Evolutionary conservation across 2,329 filamentous ascomycete genomes (phyloP).

Genomic region (Zasmidium cellare): DNA sequence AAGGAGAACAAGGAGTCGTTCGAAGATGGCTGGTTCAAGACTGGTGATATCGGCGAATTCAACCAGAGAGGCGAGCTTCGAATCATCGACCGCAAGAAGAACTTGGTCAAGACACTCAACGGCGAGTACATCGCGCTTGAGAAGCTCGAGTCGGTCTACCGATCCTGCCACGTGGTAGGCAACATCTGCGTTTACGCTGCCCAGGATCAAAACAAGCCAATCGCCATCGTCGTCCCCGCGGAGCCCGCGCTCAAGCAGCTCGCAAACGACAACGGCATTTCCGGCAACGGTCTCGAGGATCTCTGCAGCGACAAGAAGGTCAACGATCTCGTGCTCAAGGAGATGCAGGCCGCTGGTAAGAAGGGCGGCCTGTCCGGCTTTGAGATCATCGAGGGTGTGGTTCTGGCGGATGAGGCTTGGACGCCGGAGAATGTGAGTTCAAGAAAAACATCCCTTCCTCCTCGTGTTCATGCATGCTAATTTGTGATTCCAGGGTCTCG

Average conservation of each 20-base stretch:
- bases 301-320: constrained; percentile 69
- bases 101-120: constrained; percentile 91
- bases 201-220: constrained; percentile 69
- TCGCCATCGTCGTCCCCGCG: constrained; percentile 73
- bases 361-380: constrained; percentile 67
- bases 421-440: constrained; percentile 76
- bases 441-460: not conserved
- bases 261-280: constrained; percentile 59
- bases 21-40: constrained; percentile 93
- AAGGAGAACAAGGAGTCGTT: constrained; percentile 78
- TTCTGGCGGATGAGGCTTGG: constrained; percentile 84
- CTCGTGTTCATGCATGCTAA: constrained; percentile 9
- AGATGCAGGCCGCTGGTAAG: constrained; percentile 65
- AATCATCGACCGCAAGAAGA: constrained; percentile 97
- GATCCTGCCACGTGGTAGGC: constrained; percentile 72
- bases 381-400: constrained; percentile 74
- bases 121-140: constrained; percentile 97
- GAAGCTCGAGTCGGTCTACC: constrained; percentile 90
- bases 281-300: constrained; percentile 62
- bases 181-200: constrained; percentile 90
- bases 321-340: constrained; percentile 64
- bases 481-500: constrained; percentile 41
- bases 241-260: constrained; percentile 59
- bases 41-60: constrained; percentile 92
- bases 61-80: constrained; percentile 75